phyloP scores from a whole-genome alignment of 805 yeast species.

The Alloascoidea hylecoeti region DNA sequence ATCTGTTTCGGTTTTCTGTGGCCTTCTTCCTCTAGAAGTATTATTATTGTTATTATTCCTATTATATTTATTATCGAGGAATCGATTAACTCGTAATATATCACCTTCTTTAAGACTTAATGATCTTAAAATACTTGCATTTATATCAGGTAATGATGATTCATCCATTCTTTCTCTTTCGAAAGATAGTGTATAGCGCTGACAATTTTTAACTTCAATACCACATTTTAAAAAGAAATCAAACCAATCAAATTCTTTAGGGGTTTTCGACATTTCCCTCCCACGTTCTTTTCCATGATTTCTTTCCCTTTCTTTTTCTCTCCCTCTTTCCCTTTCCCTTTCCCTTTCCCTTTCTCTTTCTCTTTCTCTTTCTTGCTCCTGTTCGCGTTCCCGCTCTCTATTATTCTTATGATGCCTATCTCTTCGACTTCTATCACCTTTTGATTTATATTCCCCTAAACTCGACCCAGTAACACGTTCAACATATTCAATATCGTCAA shows the following conservation, averaged over 20 bases:
- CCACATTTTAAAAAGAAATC: slow-evolving; percentile 90
- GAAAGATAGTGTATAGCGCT: slow-evolving; percentile 79
- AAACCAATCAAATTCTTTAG: slow-evolving; percentile 80
- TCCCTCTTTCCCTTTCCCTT: slow-evolving; percentile 1
- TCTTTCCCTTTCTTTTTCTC: slow-evolving; percentile 1
- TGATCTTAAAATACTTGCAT: slow-evolving; percentile 73
- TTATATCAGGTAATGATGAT: slow-evolving; percentile 64
- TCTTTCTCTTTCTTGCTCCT: too few species aligned
- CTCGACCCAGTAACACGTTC: slow-evolving; percentile 82
- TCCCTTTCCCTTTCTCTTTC: too few species aligned
- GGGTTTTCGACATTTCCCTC: slow-evolving; percentile 18
- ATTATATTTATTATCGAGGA: slow-evolving; percentile 60
- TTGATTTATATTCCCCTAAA: slow-evolving; percentile 49
- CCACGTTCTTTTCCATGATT: not conserved
- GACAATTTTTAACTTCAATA: slow-evolving; percentile 88
- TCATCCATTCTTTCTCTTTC: slow-evolving; percentile 89
- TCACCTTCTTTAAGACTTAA: slow-evolving; percentile 95
- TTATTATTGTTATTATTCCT: slow-evolving; percentile 25
- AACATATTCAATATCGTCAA: slow-evolving; percentile 80
- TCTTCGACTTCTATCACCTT: slow-evolving; percentile 9
- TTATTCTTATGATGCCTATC: not conserved
- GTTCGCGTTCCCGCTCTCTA: too few species aligned
- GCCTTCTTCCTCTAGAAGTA: too few species aligned
- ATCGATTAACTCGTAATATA: slow-evolving; percentile 77
- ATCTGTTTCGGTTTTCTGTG: slow-evolving; percentile 7